These are phyloP conservation scores for Ophiostoma piceae DNA, from an alignment of 2,329 filamentous ascomycete species.

Conservation along the genomic window DNA sequence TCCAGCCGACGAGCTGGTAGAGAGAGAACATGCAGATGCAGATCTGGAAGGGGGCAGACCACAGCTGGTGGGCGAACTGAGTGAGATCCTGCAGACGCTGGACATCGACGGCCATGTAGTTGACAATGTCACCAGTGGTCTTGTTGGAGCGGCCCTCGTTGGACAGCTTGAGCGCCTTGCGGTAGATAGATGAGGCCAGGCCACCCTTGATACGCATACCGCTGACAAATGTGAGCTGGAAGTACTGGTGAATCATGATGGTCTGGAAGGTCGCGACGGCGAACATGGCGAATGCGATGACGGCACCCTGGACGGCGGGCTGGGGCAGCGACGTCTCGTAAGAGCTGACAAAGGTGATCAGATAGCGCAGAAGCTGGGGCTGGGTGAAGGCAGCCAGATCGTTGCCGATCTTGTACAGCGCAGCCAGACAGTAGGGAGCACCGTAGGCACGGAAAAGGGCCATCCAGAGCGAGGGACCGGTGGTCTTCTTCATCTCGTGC, in stretches of 20 bases:
- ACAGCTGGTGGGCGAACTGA: constrained; percentile 90
- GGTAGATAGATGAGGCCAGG: constrained; percentile 84
- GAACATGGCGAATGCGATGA: constrained; percentile 92
- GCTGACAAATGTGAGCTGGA: constrained; percentile 88
- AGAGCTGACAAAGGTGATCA: constrained; percentile 81
- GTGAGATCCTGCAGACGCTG: constrained; percentile 91
- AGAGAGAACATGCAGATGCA: constrained; percentile 90
- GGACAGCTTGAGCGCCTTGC: constrained; percentile 81
- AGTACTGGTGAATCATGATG: constrained; percentile 90
- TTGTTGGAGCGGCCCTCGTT: constrained; percentile 87
- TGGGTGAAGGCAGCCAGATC: constrained; percentile 83
- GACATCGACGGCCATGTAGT: constrained; percentile 98
- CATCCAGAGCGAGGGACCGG: constrained; percentile 76
- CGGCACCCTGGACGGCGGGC: constrained; percentile 75
- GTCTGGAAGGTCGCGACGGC: constrained; percentile 80
- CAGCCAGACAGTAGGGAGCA: constrained; percentile 72
- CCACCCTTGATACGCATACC: constrained; percentile 96
- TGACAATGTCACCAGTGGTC: constrained; percentile 95
- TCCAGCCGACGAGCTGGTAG: constrained; percentile 89
- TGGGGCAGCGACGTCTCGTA: constrained; percentile 62
- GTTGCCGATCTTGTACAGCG: constrained; percentile 82
- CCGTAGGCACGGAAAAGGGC: constrained; percentile 81
- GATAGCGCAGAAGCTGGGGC: constrained; percentile 76
- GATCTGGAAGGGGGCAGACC: constrained; percentile 97
- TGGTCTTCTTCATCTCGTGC: constrained; percentile 54